phyloP scores from a whole-genome alignment of 2,329 filamentous ascomycete species.

The Botrytis cinerea region DNA sequence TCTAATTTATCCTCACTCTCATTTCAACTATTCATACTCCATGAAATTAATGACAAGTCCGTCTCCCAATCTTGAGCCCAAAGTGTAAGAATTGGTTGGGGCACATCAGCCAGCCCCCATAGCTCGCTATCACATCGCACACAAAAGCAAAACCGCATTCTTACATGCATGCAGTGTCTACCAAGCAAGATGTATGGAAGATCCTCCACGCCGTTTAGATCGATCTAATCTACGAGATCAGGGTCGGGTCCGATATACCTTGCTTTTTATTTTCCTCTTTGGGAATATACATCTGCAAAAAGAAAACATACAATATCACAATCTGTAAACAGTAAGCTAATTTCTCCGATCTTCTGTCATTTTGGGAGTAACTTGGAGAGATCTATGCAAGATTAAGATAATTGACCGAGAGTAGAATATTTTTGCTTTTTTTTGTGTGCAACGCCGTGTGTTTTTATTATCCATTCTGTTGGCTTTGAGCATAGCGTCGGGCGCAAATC shows the following conservation, averaged over 20 bases:
- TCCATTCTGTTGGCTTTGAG: background rate
- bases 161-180: background rate
- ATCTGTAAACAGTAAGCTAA: background rate
- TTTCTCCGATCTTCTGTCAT: background rate
- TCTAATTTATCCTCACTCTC: background rate
- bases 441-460: background rate
- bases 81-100: background rate
- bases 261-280: background rate
- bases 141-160: background rate
- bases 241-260: background rate
- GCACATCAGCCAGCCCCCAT: background rate
- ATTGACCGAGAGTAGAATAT: background rate
- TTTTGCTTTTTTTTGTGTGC: background rate
- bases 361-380: background rate
- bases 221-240: background rate
- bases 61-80: background rate
- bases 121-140: background rate
- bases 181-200: constrained; percentile 3
- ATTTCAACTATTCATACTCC: background rate
- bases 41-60: background rate
- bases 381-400: background rate
- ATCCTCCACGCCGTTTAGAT: constrained; percentile 5
- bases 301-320: background rate
- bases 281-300: background rate
- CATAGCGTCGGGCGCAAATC: background rate